Percentiles rank a stretch among this genome's conserved stretches.
Evolutionary conservation across 495 filamentous ascomycete species (phyloP).

Genomic region (Pyrenopolyporus hunteri): DNA sequence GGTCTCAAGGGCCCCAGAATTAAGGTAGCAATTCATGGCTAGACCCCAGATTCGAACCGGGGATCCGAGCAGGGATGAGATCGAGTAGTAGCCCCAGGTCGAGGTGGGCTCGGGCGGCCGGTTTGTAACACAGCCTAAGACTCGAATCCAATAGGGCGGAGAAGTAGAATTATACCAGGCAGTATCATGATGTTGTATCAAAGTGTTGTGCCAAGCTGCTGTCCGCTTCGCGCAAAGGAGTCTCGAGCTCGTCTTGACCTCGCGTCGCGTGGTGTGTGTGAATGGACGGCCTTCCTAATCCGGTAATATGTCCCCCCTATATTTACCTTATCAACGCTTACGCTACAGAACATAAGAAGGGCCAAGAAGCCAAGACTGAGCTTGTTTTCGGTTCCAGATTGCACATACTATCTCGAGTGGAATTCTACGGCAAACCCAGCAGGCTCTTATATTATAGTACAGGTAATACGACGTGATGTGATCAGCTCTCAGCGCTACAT

Average conservation of each 20-base stretch:
- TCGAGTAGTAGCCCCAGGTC: constrained; percentile 18
- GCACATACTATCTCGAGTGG: constrained; percentile 24
- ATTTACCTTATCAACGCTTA: constrained; percentile 29
- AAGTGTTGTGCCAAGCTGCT: constrained; percentile 28
- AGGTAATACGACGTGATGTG: constrained; percentile 36
- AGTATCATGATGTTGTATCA: constrained; percentile 38
- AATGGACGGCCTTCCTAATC: constrained; percentile 35
- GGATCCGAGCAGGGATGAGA: constrained; percentile 27
- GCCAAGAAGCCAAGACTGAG: constrained; percentile 40
- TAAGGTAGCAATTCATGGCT: constrained; percentile 6
- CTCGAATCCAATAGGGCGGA: constrained; percentile 32
- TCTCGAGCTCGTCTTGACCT: constrained; percentile 39
- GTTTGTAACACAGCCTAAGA: constrained; percentile 40
- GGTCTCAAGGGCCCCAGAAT: neutral
- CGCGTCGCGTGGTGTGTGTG: constrained; percentile 33
- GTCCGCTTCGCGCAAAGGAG: constrained; percentile 19
- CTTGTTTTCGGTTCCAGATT: constrained; percentile 38
- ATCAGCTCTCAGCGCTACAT: constrained; percentile 10
- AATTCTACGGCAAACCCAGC: constrained; percentile 25
- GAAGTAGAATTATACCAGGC: constrained; percentile 26
- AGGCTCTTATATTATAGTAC: constrained; percentile 33
- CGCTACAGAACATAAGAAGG: constrained; percentile 13
- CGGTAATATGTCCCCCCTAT: constrained; percentile 24
- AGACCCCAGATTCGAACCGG: constrained; percentile 30
- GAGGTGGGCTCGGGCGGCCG: constrained; percentile 30